These are phyloP conservation scores for Agaricus sinodeliciosus DNA, from an alignment of 768 basidiomycete genomes.

Conservation along the genomic window DNA sequence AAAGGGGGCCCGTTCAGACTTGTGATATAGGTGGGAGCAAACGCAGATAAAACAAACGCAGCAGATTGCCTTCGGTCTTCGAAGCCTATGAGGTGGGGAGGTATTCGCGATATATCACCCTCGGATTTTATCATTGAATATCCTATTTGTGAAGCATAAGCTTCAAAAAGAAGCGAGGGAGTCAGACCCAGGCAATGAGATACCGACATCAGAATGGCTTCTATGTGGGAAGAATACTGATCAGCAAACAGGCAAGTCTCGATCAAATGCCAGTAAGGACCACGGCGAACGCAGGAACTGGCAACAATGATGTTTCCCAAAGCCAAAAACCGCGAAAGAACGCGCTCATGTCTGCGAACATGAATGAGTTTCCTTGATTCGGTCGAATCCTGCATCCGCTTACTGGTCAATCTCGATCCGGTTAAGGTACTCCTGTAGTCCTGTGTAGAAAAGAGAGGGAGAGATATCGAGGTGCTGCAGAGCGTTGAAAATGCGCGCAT, in stretches of 20 bases:
- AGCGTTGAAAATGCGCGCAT: slow-evolving; percentile 46
- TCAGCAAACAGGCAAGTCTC: slow-evolving; percentile 49
- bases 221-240: slow-evolving; percentile 33
- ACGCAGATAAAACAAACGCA: slow-evolving; percentile 54
- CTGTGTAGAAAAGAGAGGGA: slow-evolving; percentile 33
- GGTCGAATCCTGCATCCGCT: slow-evolving; percentile 14
- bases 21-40: slow-evolving; percentile 63
- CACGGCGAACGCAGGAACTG: slow-evolving; percentile 69
- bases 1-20: slow-evolving; percentile 40
- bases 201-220: slow-evolving; percentile 53
- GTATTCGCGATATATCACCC: slow-evolving; percentile 54
- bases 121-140: slow-evolving; percentile 48
- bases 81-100: slow-evolving; percentile 74
- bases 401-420: slow-evolving; percentile 43
- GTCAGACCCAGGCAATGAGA: slow-evolving; percentile 61
- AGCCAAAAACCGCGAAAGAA: slow-evolving; percentile 65
- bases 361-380: not conserved
- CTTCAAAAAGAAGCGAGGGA: slow-evolving; percentile 55
- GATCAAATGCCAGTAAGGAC: slow-evolving; percentile 83
- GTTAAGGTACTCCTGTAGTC: slow-evolving; percentile 35
- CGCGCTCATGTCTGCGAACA: slow-evolving; percentile 56
- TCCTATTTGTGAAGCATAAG: slow-evolving; percentile 74
- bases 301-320: slow-evolving; percentile 76
- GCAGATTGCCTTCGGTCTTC: slow-evolving; percentile 59
- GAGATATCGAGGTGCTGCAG: slow-evolving; percentile 29